phyloP scores from a whole-genome alignment of 371 early-diverging fungal species.

The Haplosporangium sp. region DNA sequence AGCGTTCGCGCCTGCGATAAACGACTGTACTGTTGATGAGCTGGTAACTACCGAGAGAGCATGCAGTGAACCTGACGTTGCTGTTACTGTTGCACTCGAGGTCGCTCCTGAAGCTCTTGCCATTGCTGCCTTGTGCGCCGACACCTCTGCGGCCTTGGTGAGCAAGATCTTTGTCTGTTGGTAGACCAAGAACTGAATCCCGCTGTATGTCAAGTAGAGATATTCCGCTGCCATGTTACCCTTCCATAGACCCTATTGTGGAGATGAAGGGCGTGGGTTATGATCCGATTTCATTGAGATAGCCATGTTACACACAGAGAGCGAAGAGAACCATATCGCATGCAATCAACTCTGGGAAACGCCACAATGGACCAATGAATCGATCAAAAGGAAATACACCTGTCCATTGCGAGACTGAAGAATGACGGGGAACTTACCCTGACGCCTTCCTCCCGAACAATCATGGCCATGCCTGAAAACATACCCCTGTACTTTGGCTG shows the following conservation, averaged over 20 bases:
- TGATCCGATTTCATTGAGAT: background rate
- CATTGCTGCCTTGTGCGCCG: slow-evolving; percentile 8
- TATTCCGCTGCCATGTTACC: slow-evolving; percentile 94
- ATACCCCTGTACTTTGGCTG: slow-evolving; percentile 68
- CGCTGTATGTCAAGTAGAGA: slow-evolving; percentile 90
- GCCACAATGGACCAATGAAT: background rate
- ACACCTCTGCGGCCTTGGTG: slow-evolving; percentile 8
- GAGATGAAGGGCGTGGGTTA: background rate
- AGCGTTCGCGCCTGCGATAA: slow-evolving; percentile 77
- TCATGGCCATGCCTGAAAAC: slow-evolving; percentile 64
- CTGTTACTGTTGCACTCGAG: slow-evolving; percentile 1
- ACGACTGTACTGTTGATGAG: slow-evolving; percentile 61
- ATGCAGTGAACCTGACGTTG: slow-evolving; percentile 1
- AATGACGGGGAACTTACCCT: slow-evolving; percentile 53
- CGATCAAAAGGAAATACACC: background rate
- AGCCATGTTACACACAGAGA: background rate
- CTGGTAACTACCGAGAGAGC: slow-evolving; percentile 10
- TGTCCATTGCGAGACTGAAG: background rate
- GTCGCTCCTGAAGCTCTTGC: background rate
- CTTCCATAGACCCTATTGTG: slow-evolving; percentile 85
- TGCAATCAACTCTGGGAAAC: background rate
- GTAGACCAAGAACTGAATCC: slow-evolving; percentile 87
- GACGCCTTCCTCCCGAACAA: slow-evolving; percentile 81
- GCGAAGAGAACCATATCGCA: background rate
- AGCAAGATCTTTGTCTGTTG: slow-evolving; percentile 62